phyloP scores from a whole-genome alignment of 2,329 filamentous ascomycete genomes.

The Talaromyces sp. region DNA sequence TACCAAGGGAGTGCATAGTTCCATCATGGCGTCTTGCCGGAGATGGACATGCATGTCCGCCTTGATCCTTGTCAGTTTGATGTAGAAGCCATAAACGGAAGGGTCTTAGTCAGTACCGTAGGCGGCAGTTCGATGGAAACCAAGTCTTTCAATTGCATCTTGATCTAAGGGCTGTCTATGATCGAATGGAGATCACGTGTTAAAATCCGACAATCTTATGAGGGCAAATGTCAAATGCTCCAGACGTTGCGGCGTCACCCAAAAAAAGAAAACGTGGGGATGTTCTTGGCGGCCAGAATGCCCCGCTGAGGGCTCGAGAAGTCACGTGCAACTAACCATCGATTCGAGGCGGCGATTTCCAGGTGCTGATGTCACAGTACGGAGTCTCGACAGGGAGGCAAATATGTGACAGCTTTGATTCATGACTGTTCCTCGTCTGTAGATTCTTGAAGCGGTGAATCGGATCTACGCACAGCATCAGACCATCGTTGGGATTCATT shows the following conservation, averaged over 20 bases:
- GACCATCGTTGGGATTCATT: background rate
- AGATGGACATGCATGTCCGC: conserved; percentile 55
- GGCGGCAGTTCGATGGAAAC: conserved; percentile 17
- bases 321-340: background rate
- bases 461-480: background rate
- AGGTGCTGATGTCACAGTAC: background rate
- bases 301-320: conserved; percentile 5
- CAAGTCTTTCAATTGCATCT: conserved; percentile 18
- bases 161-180: background rate
- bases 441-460: background rate
- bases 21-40: conserved; percentile 63
- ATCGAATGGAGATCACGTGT: background rate
- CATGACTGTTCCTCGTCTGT: background rate
- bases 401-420: background rate
- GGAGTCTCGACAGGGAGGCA: background rate
- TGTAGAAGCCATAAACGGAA: background rate
- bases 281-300: background rate
- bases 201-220: background rate
- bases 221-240: background rate
- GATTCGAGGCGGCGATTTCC: background rate
- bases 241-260: background rate
- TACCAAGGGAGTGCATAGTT: conserved; percentile 53
- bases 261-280: conserved; percentile 14
- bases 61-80: background rate
- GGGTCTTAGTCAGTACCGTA: conserved; percentile 6